These are phyloP conservation scores for Kazachstania bromeliacearum DNA, from an alignment of 805 yeast genomes.

Conservation along the genomic window DNA sequence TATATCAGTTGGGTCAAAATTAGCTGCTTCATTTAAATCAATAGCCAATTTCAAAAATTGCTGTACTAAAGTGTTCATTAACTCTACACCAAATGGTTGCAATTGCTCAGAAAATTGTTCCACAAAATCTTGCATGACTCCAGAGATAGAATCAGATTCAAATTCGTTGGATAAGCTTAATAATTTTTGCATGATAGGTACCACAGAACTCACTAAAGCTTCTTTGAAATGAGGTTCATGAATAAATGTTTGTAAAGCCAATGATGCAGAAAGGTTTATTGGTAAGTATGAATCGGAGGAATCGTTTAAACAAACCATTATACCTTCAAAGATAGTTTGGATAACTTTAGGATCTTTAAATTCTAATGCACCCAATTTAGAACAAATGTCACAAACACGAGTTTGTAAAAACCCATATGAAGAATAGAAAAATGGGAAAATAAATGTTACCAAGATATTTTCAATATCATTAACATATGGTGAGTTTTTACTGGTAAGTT, in stretches of 20 bases:
- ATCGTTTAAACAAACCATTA: constrained; percentile 33
- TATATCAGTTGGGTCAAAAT: constrained; percentile 34
- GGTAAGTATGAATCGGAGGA: constrained; percentile 47
- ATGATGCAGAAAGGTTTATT: constrained; percentile 72
- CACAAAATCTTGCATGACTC: constrained; percentile 92
- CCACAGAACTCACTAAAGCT: constrained; percentile 56
- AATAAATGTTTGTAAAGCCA: constrained; percentile 75
- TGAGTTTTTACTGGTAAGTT: constrained; percentile 44
- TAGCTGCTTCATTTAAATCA: constrained; percentile 57
- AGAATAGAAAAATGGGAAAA: constrained; percentile 64
- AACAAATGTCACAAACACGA: constrained; percentile 56
- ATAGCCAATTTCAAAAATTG: constrained; percentile 65
- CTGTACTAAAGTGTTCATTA: constrained; percentile 52
- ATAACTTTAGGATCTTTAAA: constrained; percentile 35
- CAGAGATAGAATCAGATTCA: constrained; percentile 79
- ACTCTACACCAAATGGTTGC: constrained; percentile 80
- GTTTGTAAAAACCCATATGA: constrained; percentile 62
- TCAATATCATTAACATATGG: constrained; percentile 60
- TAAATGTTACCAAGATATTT: constrained; percentile 47
- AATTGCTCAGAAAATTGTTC: constrained; percentile 80
- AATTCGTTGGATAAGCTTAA: constrained; percentile 66
- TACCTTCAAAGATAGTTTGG: constrained; percentile 37
- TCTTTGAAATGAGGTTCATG: constrained; percentile 56
- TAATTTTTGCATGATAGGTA: constrained; percentile 74
- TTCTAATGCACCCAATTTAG: constrained; percentile 54